These are phyloP conservation scores for Xerocomus brunneocitrinus DNA, from an alignment of 768 basidiomycete species.

Conservation along the genomic window DNA sequence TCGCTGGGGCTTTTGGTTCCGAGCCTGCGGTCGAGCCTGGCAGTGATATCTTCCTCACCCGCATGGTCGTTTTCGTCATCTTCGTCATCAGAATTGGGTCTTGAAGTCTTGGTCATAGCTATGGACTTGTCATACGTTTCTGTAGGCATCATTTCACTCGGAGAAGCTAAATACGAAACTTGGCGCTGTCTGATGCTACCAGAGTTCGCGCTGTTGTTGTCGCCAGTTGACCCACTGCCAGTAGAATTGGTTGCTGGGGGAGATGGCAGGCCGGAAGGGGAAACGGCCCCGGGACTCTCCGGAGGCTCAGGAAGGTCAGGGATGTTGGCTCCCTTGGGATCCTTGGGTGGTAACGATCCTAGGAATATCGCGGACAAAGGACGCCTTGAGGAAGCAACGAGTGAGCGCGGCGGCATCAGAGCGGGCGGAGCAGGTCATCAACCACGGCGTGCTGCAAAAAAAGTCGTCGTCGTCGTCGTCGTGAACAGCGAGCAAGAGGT, in stretches of 20 bases:
- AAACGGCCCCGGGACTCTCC: conserved; percentile 49
- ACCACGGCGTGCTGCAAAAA: conserved; percentile 16
- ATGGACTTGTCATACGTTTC: conserved; percentile 36
- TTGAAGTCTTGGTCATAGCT: conserved; percentile 24
- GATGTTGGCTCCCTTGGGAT: conserved; percentile 37
- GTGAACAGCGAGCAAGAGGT: conserved; percentile 23
- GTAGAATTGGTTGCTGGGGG: conserved; percentile 86
- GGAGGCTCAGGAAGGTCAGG: conserved; percentile 71
- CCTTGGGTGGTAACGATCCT: conserved; percentile 40
- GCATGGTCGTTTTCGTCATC: conserved; percentile 46
- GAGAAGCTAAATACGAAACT: conserved; percentile 23
- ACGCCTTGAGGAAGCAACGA: conserved; percentile 39
- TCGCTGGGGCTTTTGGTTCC: conserved; percentile 42
- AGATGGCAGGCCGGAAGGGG: conserved; percentile 69
- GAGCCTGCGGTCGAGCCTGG: conserved; percentile 40
- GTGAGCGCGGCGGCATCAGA: conserved; percentile 50
- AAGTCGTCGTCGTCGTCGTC: conserved; percentile 19
- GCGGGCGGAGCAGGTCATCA: conserved; percentile 25
- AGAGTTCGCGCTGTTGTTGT: conserved; percentile 42
- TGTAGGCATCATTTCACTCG: conserved; percentile 37
- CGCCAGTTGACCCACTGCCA: conserved; percentile 72
- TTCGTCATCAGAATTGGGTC: conserved; percentile 40
- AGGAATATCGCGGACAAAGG: conserved; percentile 62
- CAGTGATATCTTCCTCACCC: conserved; percentile 63
- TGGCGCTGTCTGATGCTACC: conserved; percentile 38